Evolutionary conservation across 1,284 basidiomycete species (phyloP), one percentile per base, ranked within the genome.

Genomic region (Heterobasidion parviporum): DNA sequence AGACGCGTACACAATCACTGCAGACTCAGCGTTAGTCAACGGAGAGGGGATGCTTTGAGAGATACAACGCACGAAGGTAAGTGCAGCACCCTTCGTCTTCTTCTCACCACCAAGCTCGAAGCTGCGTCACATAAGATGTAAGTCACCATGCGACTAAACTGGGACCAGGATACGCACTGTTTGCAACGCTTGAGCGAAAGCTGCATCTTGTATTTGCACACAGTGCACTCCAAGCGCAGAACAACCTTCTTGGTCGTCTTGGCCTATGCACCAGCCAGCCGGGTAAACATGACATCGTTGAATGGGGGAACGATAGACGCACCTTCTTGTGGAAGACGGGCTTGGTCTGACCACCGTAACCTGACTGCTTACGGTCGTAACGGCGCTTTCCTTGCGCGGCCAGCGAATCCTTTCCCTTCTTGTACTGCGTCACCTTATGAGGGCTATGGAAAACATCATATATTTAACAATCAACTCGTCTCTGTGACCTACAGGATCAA

Each of bases 271-370:
- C 8, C 6, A 49, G 20, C 20, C 18, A 16, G 32, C 26, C 20
- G 14, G 26, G 26, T 26, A 26, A 26, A 26, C 4, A 26, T 3
- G 4, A 6, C 4, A 26, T 5, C 3, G 26, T 20, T 6, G 41
- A 20, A 54, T 34, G 14, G 14, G n/a, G 18, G 35, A 16, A 36
- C 43, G 12, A 3, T 0, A 4, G 2, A 75, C 78, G 65, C 61
- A 86, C 91, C 87, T 94, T 96, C 82, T 95, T 98, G 91, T 98
- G 96, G 89, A 98, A 98, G 75, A 98, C 95, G 65, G 97, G 96
- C 84, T 99, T 99, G 63, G 96, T 99, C 83, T 98, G 95, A 82
- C 96, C 96, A 91, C 96, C 96, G 80, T 98, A 99, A 81, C 96
- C 96, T 70, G 89, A 90, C 77, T 97, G 94, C 83, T 97, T 98